phyloP scores from a whole-genome alignment of 2,329 filamentous ascomycete species.

The Zalaria sp. region DNA sequence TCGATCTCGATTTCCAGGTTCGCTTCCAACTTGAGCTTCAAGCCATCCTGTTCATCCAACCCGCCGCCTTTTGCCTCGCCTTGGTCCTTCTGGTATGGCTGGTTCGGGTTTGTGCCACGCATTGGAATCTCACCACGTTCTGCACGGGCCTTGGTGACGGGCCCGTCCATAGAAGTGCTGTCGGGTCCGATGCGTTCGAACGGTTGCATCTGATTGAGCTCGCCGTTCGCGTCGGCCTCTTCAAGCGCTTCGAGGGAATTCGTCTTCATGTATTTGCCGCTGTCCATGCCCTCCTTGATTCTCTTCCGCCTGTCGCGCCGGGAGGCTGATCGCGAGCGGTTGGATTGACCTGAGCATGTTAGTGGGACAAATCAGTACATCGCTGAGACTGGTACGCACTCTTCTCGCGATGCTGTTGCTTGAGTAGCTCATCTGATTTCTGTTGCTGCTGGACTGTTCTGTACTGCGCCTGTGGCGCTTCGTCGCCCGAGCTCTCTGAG shows the following conservation, averaged over 20 bases:
- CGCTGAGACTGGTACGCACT: conserved; percentile 13
- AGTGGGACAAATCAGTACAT: background rate
- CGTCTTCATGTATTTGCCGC: conserved; percentile 39
- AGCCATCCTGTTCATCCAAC: conserved; percentile 45
- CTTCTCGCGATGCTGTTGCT: conserved; percentile 14
- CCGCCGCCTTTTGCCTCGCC: conserved; percentile 15
- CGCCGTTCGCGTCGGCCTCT: conserved; percentile 36
- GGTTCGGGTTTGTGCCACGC: conserved; percentile 35
- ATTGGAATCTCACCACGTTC: conserved; percentile 41
- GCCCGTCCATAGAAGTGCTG: conserved; percentile 41
- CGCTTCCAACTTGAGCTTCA: conserved; percentile 59
- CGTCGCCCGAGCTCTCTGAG: background rate
- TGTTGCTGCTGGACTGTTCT: conserved; percentile 29
- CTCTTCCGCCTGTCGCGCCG: conserved; percentile 32
- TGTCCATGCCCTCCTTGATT: conserved; percentile 27
- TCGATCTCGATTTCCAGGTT: conserved; percentile 76
- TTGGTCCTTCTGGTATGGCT: conserved; percentile 26
- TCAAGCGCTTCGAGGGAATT: conserved; percentile 33
- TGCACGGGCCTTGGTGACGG: conserved; percentile 39
- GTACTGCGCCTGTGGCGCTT: conserved; percentile 15
- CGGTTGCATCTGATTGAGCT: conserved; percentile 32
- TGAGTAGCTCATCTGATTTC: conserved; percentile 27
- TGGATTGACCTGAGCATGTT: conserved; percentile 10
- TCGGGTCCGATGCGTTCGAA: conserved; percentile 43
- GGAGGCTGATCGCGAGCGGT: conserved; percentile 32